These are phyloP conservation scores for Fusarium tanahbumbuense DNA, from an alignment of 2,329 filamentous ascomycete genomes.

Conservation along the genomic window DNA sequence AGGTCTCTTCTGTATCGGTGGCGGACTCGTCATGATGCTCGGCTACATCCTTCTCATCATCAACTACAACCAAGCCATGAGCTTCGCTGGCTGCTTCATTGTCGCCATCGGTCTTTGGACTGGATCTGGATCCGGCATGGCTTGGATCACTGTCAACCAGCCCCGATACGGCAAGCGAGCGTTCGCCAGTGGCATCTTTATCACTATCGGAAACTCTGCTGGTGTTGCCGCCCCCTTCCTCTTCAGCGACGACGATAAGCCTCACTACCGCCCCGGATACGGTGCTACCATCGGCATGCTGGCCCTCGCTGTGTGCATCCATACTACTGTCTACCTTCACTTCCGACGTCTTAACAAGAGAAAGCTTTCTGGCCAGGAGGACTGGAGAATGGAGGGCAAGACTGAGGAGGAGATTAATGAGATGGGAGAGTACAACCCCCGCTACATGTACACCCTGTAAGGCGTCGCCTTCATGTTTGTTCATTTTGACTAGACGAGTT, in stretches of 20 bases:
- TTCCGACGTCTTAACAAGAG: slow-evolving; percentile 52
- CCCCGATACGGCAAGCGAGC: slow-evolving; percentile 74
- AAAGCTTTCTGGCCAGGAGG: slow-evolving; percentile 52
- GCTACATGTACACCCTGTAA: slow-evolving; percentile 40
- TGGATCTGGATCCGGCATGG: slow-evolving; percentile 51
- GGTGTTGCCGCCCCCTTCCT: slow-evolving; percentile 73
- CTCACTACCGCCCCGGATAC: slow-evolving; percentile 63
- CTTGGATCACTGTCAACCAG: slow-evolving; percentile 65
- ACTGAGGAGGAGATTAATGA: slow-evolving; percentile 56
- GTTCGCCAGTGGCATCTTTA: slow-evolving; percentile 69
- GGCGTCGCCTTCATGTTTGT: rapidly evolving
- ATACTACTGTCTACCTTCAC: slow-evolving; percentile 45
- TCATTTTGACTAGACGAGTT: background rate
- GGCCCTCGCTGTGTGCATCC: slow-evolving; percentile 47
- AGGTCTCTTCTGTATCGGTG: slow-evolving; percentile 64
- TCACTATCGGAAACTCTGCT: slow-evolving; percentile 70
- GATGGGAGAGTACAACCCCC: slow-evolving; percentile 56
- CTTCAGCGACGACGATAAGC: slow-evolving; percentile 57
- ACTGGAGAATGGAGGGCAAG: slow-evolving; percentile 56
- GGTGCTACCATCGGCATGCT: slow-evolving; percentile 63
- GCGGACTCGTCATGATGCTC: slow-evolving; percentile 62
- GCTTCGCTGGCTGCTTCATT: slow-evolving; percentile 72
- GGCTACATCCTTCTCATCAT: slow-evolving; percentile 71
- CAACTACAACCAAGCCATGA: slow-evolving; percentile 64
- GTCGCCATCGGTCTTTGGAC: slow-evolving; percentile 68